Base-by-base conservation (phyloP, 2,329 filamentous ascomycete genomes). In the Emmonsiellopsis sp. region DNA sequence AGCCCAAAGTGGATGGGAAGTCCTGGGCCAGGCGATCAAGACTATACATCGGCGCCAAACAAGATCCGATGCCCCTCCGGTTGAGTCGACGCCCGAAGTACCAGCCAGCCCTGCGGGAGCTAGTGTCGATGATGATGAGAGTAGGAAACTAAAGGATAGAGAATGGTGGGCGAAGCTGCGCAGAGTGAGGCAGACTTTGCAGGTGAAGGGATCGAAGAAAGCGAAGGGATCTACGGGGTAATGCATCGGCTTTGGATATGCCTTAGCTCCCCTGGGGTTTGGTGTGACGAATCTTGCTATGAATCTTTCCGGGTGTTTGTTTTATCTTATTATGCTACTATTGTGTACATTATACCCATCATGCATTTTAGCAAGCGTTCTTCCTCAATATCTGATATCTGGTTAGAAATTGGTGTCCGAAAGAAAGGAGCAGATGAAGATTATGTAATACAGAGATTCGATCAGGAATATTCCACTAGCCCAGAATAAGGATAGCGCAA, bases 81-180 rank as follows among this genome's bases (percentile, higher is more conserved):
- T 65, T 34, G 63, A 66, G 35, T 63, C 68, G 3, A 54, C 60
- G 1, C 59, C 58, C 1, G 63, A 61, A 2, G 58, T 57, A 0
- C 45, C 59, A 8, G 63, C 67, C 26, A 54, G 43, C 5, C 50
- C 52, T 7, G 47, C 52, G 7, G 51, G 54, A 45, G 38, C 51
- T 15, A 55, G 58, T 26, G 59, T 66, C 13, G 70, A 72, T 30
- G 65, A 68, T 32, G 73, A 68, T 34, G 73, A 69, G 50, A 70
- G 70, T 3, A 74, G 72, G 40, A 80, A 79, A 42, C 76, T 75
- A 13, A 85, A 85, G 64, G 85, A 89, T 56, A 86, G 86, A 66
- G 83, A 86, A 68, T 77, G 85, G 58, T 88, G 85, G 85, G 80
- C 83, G n/a, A 78, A 83, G 59, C 70, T 89, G 58, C 79, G 83